Percentiles rank a stretch among this genome's conserved stretches.
Evolutionary conservation across 139 green algal genomes (phyloP).

Genomic region (Trebouxia sp.): DNA sequence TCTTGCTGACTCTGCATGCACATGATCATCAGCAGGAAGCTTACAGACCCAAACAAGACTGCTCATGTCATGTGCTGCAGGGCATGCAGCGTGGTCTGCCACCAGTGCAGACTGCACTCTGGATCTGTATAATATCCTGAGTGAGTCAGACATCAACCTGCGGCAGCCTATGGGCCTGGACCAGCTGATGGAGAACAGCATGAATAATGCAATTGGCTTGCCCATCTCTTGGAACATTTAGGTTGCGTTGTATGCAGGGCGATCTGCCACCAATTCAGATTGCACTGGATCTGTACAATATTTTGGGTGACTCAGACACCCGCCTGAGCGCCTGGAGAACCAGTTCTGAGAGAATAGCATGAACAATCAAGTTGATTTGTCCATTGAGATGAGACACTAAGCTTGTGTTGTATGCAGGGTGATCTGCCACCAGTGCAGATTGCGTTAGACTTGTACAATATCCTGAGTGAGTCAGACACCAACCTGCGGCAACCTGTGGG

Average conservation of each 20-base stretch:
- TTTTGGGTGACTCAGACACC: background rate
- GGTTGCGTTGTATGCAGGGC: too few relatives aligned
- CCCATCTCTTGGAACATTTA: too few relatives aligned
- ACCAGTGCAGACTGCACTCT: background rate
- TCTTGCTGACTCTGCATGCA: too few relatives aligned
- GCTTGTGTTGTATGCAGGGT: background rate
- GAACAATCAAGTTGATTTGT: too few relatives aligned
- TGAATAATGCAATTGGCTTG: too few relatives aligned
- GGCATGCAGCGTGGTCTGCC: background rate
- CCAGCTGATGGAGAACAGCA: slow-evolving; percentile 8
- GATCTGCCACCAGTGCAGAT: background rate
- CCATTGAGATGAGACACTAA: too few relatives aligned
- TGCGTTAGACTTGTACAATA: background rate
- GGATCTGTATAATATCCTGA: slow-evolving; percentile 18
- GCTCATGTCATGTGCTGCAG: too few relatives aligned
- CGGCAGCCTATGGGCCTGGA: slow-evolving; percentile 1
- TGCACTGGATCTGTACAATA: background rate
- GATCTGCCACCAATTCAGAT: background rate
- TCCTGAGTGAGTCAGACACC: slow-evolving; percentile 16
- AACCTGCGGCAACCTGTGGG: background rate
- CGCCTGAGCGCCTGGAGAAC: background rate
- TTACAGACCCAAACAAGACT: too few relatives aligned
- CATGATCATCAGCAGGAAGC: too few relatives aligned
- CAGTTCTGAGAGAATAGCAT: too few relatives aligned
- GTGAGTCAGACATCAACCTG: slow-evolving; percentile 6